Conservation (phyloP, 1,139 yeast genomes). For the Pichia sp. region DNA sequence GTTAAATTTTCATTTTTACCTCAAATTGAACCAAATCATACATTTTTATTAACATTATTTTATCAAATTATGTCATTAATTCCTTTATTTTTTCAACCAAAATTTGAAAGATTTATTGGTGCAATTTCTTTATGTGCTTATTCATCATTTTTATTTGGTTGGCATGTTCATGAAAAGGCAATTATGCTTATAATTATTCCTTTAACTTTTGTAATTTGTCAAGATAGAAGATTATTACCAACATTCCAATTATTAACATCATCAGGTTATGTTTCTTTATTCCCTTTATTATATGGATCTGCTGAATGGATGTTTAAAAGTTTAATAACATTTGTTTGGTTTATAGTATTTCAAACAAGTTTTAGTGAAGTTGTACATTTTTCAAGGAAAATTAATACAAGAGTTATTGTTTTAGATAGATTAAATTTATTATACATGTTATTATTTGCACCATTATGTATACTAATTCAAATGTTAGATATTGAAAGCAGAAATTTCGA, state of each 20-base stretch:
- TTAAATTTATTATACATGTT: conserved; percentile 60
- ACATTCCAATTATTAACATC: conserved; percentile 64
- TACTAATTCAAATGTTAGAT: conserved; percentile 49
- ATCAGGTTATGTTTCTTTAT: conserved; percentile 81
- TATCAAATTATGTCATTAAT: conserved; percentile 73
- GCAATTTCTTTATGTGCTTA: conserved; percentile 84
- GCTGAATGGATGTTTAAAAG: conserved; percentile 75
- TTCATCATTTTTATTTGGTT: conserved; percentile 88
- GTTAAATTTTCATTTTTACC: conserved; percentile 78
- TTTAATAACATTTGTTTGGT: conserved; percentile 81
- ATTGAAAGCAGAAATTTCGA: conserved; percentile 47
- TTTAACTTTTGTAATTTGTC: conserved; percentile 66
- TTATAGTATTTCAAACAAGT: conserved; percentile 66
- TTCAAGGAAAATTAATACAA: conserved; percentile 41
- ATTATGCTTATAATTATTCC: conserved; percentile 86
- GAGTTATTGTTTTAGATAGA: conserved; percentile 59
- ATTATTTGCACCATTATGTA: conserved; percentile 61
- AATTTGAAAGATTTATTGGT: conserved; percentile 73
- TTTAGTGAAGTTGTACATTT: conserved; percentile 60
- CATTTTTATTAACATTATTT: conserved; percentile 73
- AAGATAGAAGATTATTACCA: conserved; percentile 64
- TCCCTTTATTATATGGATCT: conserved; percentile 80
- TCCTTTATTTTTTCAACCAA: conserved; percentile 72
- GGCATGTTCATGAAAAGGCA: conserved; percentile 99
- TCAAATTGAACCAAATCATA: conserved; percentile 66